phyloP scores from a whole-genome alignment of 2,329 filamentous ascomycete genomes.

The Hirsutella minnesotensis region DNA sequence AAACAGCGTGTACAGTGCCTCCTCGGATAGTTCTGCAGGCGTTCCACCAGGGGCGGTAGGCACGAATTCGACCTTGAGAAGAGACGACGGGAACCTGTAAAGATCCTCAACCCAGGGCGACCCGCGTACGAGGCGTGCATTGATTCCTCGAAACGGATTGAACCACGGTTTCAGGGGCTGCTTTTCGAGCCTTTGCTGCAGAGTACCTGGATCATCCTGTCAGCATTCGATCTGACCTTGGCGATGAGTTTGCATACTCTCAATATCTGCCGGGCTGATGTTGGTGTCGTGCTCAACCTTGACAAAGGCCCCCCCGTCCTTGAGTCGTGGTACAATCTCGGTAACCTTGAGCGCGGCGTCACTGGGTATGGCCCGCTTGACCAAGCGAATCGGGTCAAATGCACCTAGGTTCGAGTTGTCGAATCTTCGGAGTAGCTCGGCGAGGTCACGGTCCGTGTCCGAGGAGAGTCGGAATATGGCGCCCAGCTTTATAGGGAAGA shows the following conservation, averaged over 20 bases:
- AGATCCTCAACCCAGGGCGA: slow-evolving; percentile 92
- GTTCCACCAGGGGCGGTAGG: slow-evolving; percentile 58
- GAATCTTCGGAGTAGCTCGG: slow-evolving; percentile 38
- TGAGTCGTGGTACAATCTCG: slow-evolving; percentile 71
- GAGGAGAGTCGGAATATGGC: slow-evolving; percentile 33
- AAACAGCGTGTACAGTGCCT: slow-evolving; percentile 77
- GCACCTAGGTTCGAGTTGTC: slow-evolving; percentile 37
- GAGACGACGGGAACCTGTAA: slow-evolving; percentile 64
- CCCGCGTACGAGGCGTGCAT: slow-evolving; percentile 64
- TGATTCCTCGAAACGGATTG: slow-evolving; percentile 64
- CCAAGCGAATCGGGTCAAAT: slow-evolving; percentile 39
- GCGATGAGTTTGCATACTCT: slow-evolving; percentile 19
- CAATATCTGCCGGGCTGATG: slow-evolving; percentile 27
- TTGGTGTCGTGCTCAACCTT: slow-evolving; percentile 53
- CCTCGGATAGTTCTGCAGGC: slow-evolving; percentile 71
- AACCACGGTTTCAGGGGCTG: slow-evolving; percentile 80
- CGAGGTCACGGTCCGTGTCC: slow-evolving; percentile 35
- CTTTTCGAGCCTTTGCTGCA: slow-evolving; percentile 53
- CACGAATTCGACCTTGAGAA: slow-evolving; percentile 76
- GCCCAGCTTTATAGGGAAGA: slow-evolving; percentile 68
- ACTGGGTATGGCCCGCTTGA: slow-evolving; percentile 51
- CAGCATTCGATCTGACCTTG: not conserved
- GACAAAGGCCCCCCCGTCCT: slow-evolving; percentile 89
- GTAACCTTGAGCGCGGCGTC: slow-evolving; percentile 57
- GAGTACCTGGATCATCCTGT: slow-evolving; percentile 22